Conservation (phyloP, 2,329 filamentous ascomycete species). For the Fusarium fracticaudum region DNA sequence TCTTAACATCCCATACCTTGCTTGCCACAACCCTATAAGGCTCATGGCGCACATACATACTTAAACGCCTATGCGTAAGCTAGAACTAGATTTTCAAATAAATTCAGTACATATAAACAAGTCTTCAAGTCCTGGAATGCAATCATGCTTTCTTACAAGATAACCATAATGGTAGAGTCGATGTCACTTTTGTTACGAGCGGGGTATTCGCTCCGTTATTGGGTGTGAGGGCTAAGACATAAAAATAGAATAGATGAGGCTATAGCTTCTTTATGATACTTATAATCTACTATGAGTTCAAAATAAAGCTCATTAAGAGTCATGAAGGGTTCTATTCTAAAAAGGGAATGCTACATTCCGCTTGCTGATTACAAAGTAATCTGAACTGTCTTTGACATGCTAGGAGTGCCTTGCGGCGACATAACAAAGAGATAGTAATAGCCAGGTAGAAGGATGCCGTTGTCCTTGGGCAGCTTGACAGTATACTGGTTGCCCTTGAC, state of each 20-base stretch:
- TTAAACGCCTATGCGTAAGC: rapidly evolving
- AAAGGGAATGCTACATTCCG: too few species aligned
- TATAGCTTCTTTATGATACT: background rate
- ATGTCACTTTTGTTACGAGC: background rate
- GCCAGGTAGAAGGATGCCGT: conserved; percentile 61
- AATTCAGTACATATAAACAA: rapidly evolving
- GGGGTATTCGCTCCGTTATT: background rate
- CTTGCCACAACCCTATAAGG: background rate
- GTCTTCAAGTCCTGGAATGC: rapidly evolving
- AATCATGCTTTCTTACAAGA: rapidly evolving
- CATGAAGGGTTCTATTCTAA: rapidly evolving
- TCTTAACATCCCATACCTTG: background rate
- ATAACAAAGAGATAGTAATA: conserved; percentile 63
- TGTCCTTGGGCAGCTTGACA: conserved; percentile 56
- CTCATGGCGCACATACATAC: too few species aligned
- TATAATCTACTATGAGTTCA: rapidly evolving
- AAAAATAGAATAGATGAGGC: too few species aligned
- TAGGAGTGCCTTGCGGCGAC: conserved; percentile 14
- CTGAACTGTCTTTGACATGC: conserved; percentile 29
- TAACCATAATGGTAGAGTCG: rapidly evolving
- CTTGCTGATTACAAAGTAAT: background rate
- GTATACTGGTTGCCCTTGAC: conserved; percentile 46
- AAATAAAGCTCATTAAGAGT: background rate
- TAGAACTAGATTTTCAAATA: rapidly evolving
- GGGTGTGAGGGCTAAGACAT: too few species aligned